phyloP scores from a whole-genome alignment of 1,139 yeast genomes.

The Sugiyamaella sp. region DNA sequence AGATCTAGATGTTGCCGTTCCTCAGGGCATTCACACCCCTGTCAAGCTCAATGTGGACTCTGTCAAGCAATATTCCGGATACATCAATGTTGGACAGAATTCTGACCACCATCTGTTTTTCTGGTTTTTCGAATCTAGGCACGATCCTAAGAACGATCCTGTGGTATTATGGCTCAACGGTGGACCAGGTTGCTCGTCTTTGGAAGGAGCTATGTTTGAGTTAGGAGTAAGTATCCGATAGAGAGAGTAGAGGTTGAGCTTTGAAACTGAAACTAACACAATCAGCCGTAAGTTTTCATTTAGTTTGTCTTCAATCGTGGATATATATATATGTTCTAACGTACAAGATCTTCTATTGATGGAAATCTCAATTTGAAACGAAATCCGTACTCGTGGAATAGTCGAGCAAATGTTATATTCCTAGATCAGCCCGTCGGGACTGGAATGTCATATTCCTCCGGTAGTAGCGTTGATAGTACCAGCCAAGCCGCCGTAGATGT shows the following conservation, averaged over 20 bases:
- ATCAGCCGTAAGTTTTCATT: constrained; percentile 7
- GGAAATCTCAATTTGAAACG: constrained; percentile 52
- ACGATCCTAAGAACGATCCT: constrained; percentile 65
- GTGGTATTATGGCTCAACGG: constrained; percentile 73
- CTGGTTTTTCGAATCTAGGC: constrained; percentile 75
- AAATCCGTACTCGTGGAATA: constrained; percentile 71
- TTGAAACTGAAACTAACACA: neutral
- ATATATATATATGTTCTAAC: neutral
- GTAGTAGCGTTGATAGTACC: constrained; percentile 25
- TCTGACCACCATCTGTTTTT: constrained; percentile 85
- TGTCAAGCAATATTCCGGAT: constrained; percentile 63
- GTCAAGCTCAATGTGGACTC: constrained; percentile 38
- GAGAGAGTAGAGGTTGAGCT: too few species aligned
- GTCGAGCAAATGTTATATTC: constrained; percentile 67
- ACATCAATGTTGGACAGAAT: constrained; percentile 64
- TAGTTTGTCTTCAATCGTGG: neutral
- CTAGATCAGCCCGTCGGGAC: constrained; percentile 75
- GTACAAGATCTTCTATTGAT: constrained; percentile 31
- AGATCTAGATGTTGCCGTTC: neutral
- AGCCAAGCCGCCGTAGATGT: constrained; percentile 93
- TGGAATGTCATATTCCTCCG: constrained; percentile 65
- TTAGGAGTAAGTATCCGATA: constrained; percentile 28
- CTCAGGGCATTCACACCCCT: constrained; percentile 27
- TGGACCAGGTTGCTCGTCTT: constrained; percentile 70
- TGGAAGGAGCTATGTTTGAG: constrained; percentile 38